Evolutionary conservation across 2,329 filamentous ascomycete genomes (phyloP), one percentile per base, ranked within the genome.

Genomic region (Aspergillus carbonarius): DNA sequence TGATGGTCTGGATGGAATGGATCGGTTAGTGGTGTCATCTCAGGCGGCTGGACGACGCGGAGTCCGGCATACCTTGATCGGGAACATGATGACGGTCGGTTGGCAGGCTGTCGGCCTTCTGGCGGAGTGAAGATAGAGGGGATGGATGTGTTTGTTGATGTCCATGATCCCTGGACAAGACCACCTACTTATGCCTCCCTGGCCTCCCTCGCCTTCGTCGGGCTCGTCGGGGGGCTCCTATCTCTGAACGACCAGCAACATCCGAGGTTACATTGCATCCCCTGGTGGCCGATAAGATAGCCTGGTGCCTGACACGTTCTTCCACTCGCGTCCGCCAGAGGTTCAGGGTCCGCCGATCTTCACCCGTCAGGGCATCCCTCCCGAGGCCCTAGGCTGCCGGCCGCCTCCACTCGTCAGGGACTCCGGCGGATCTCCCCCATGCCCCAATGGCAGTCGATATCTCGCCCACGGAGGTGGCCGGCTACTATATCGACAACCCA

Each of bases 231-330:
- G 13, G 50, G 50, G 12, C 35, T 40, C 18, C 53, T 44, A 42
- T 42, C 39, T 23, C 4, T 23, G 17, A 17, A 17, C 17, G n/a
- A 42, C 39, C 17, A 42, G 39, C 18, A 42, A 23, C 18, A n/a
- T 42, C 53, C 53, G 40, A 55, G 40, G 53, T 55, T 55, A 55
- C 53, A 55, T 55, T 44, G 53, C 53, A 55, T 55, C 18, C 15
- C n/a, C 8, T 1, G 15, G 9, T 9, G 8, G 32, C 37, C 25
- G 52, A 54, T 54, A 54, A 54, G 52, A 54, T 54, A 54, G 5
- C 7, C 5, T 17, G 4, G 32, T 23, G n/a, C 39, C 44, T 32
- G 39, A n/a, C 52, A 54, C 52, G 52, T 54, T 54, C 25, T 46
- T 30, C 20, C 52, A 32, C 6, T 27, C 17, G 25, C 18, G 12